A percentile compares a stretch with the other conserved stretches of the same genome.
Conservation (phyloP, 2,329 filamentous ascomycete genomes). For the Atkinsonella hypoxylon region DNA sequence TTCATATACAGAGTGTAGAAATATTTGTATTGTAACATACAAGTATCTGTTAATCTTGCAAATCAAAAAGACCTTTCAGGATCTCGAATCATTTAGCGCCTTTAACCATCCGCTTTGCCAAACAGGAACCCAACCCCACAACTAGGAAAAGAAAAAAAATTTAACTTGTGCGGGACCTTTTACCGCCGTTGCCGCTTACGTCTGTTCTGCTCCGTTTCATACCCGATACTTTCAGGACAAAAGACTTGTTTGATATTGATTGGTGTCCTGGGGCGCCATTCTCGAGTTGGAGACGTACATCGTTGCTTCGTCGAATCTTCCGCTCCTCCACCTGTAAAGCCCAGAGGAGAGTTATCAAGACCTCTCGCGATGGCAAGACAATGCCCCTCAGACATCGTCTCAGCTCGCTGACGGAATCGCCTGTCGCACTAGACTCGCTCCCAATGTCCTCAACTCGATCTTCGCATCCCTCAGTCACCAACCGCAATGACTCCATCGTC, state of each 20-base stretch:
- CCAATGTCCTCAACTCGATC: conserved; percentile 29
- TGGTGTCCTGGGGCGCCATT: conserved; percentile 14
- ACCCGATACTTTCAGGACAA: conserved; percentile 14
- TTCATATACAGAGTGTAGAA: no score
- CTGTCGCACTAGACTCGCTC: conserved; percentile 23
- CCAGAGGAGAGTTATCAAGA: conserved; percentile 36
- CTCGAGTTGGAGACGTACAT: conserved; percentile 13
- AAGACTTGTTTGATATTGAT: conserved; percentile 11
- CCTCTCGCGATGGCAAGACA: conserved; percentile 33
- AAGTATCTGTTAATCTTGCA: neutral
- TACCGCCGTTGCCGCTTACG: conserved; percentile 7
- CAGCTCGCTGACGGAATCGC: conserved; percentile 24
- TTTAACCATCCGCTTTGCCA: conserved; percentile 4
- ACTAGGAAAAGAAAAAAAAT: conserved; percentile 5
- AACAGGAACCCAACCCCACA: conserved; percentile 8
- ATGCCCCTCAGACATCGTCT: conserved; percentile 25
- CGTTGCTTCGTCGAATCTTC: conserved; percentile 17
- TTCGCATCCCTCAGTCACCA: conserved; percentile 47
- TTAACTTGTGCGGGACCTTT: conserved; percentile 13
- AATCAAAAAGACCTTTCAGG: neutral
- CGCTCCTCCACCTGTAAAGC: conserved; percentile 30
- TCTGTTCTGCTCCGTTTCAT: conserved; percentile 12
- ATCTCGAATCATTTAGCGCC: conserved; percentile 7
- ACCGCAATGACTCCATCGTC: conserved; percentile 64
- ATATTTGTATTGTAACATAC: neutral